Conservation (phyloP, 106 monocot genomes). For the Dioscorea alata region DNA sequence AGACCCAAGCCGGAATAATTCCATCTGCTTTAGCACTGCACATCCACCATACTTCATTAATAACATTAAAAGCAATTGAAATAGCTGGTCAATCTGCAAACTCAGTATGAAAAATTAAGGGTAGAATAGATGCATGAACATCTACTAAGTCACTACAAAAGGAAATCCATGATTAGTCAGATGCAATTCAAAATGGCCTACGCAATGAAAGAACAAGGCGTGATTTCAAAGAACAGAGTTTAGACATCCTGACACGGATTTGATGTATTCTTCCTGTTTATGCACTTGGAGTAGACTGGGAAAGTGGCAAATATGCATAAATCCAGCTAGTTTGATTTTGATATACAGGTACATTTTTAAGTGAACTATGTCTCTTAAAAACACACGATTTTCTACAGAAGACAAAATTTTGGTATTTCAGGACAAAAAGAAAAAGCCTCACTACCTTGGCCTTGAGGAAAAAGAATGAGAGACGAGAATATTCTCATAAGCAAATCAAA, state of each 20-base stretch:
- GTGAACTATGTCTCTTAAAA: too few species aligned
- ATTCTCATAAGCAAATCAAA: background rate
- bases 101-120: background rate
- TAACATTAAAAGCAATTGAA: background rate
- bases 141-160: background rate
- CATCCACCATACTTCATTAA: background rate
- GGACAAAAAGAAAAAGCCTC: background rate
- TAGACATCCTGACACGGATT: background rate
- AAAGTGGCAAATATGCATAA: too few species aligned
- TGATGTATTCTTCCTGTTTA: background rate
- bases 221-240: too few species aligned
- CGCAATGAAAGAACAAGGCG: too few species aligned
- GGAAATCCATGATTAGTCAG: too few species aligned
- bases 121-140: background rate
- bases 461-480: background rate
- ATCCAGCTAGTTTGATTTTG: too few species aligned
- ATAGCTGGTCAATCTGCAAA: background rate
- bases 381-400: too few species aligned
- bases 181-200: too few species aligned
- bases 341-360: too few species aligned
- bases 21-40: slow-evolving; percentile 45
- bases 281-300: background rate
- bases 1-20: slow-evolving; percentile 35
- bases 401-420: background rate
- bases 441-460: background rate